phyloP scores from a whole-genome alignment of 139 green algal genomes.

The Eudorina sp. region DNA sequence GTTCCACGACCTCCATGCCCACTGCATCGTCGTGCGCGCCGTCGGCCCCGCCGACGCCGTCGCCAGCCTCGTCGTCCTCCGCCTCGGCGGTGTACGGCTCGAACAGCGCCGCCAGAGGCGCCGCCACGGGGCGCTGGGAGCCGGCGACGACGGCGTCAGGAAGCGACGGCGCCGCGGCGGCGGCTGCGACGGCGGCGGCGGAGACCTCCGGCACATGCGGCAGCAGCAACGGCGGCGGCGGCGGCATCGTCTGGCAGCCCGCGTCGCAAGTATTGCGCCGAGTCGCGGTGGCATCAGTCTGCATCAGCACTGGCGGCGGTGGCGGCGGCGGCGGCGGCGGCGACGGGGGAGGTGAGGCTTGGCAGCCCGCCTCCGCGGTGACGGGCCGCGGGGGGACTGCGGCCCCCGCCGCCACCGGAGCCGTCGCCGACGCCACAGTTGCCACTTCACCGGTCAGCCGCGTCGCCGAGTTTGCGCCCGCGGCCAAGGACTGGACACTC shows the following conservation, averaged over 20 bases:
- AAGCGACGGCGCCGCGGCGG: not conserved
- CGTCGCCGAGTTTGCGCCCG: not conserved
- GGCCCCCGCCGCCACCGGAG: not conserved
- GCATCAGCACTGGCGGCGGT: not conserved
- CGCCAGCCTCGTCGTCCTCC: not conserved
- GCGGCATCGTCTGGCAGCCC: not conserved
- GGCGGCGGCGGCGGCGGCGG: too few relatives aligned
- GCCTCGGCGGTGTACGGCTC: not conserved
- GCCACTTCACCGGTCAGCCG: not conserved
- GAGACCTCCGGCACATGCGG: too few relatives aligned
- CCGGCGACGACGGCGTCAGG: not conserved
- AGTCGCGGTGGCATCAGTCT: not conserved
- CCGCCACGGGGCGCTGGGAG: not conserved
- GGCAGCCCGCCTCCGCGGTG: not conserved
- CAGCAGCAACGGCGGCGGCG: not conserved
- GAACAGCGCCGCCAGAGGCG: not conserved
- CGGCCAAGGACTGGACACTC: not conserved
- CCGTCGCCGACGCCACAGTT: too few relatives aligned
- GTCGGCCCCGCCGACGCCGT: not conserved
- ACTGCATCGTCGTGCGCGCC: not conserved
- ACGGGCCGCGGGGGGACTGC: not conserved
- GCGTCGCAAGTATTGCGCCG: not conserved
- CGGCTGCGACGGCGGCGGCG: not conserved
- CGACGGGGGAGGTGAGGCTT: not conserved
- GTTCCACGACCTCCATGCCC: slow-evolving; percentile 6